Evolutionary conservation across 1,284 basidiomycete species (phyloP).

Genomic region (Puccinia polysora): DNA sequence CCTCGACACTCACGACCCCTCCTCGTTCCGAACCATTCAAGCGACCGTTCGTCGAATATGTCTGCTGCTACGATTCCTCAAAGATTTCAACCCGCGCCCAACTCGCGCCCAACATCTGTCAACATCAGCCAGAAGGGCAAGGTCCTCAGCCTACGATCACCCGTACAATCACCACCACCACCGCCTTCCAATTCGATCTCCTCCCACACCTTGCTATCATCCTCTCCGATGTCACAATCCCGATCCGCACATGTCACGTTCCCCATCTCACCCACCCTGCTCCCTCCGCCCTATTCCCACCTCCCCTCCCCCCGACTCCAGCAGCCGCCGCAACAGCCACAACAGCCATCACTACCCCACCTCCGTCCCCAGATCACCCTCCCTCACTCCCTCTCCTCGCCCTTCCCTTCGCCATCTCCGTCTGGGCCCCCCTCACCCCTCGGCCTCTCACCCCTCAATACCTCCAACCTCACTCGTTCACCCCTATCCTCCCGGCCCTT

Average conservation of each 20-base stretch:
- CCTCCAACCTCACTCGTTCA: background rate
- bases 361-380: background rate
- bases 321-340: background rate
- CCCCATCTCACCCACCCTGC: conserved; percentile 4
- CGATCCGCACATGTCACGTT: conserved; percentile 9
- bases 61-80: too few relatives aligned
- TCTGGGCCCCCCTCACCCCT: background rate
- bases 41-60: too few relatives aligned
- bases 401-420: background rate
- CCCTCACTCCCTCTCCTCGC: background rate
- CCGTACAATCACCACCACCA: background rate
- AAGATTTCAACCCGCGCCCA: too few relatives aligned
- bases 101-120: too few relatives aligned
- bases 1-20: too few relatives aligned
- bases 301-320: background rate
- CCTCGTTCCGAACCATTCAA: too few relatives aligned
- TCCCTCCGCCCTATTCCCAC: conserved; percentile 12
- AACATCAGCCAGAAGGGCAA: background rate
- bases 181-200: too few relatives aligned
- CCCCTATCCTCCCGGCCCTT: background rate
- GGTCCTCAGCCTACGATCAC: background rate
- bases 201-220: background rate
- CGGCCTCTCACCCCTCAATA: background rate
- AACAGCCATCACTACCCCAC: conserved; percentile 1
- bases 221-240: conserved; percentile 9